A percentile compares a stretch with the other conserved stretches of the same genome.
phyloP scores from a whole-genome alignment of 257 asterid genomes.

The Ilex asprella region DNA sequence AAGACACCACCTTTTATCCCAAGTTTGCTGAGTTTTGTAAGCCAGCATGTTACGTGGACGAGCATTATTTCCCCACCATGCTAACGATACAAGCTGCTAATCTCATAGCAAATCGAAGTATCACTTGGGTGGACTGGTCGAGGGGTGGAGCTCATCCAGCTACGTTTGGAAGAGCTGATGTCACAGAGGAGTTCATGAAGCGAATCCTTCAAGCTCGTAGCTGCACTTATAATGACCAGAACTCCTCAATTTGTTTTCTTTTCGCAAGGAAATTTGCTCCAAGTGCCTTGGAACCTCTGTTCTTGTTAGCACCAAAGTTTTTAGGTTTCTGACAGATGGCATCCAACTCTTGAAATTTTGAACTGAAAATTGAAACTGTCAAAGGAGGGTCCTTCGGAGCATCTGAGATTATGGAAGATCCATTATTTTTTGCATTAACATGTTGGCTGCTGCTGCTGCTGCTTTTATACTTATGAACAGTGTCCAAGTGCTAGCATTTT shows the following conservation, averaged over 20 bases:
- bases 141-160: conserved; percentile 51
- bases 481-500: too few species aligned
- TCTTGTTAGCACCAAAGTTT: conserved; percentile 38
- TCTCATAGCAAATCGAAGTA: conserved; percentile 36
- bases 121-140: conserved; percentile 53
- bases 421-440: too few species aligned
- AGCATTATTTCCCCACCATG: conserved; percentile 50
- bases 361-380: not conserved
- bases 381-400: not conserved
- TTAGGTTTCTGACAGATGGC: conserved; percentile 26
- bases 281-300: conserved; percentile 36
- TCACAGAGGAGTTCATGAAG: conserved; percentile 39
- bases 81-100: conserved; percentile 27
- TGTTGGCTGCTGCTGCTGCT: too few species aligned
- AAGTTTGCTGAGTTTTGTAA: conserved; percentile 30
- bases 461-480: too few species aligned
- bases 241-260: conserved; percentile 25
- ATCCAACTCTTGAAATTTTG: not conserved
- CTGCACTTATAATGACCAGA: conserved; percentile 29
- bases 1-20: conserved; percentile 31
- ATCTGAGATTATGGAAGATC: conserved; percentile 1
- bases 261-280: conserved; percentile 53
- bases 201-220: conserved; percentile 19
- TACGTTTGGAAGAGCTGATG: conserved; percentile 38
- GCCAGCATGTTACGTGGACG: conserved; percentile 42